Evolutionary conservation across 2,329 filamentous ascomycete genomes (phyloP), one percentile per base, ranked within the genome.

Genomic region (Xylariaceae sp.): DNA sequence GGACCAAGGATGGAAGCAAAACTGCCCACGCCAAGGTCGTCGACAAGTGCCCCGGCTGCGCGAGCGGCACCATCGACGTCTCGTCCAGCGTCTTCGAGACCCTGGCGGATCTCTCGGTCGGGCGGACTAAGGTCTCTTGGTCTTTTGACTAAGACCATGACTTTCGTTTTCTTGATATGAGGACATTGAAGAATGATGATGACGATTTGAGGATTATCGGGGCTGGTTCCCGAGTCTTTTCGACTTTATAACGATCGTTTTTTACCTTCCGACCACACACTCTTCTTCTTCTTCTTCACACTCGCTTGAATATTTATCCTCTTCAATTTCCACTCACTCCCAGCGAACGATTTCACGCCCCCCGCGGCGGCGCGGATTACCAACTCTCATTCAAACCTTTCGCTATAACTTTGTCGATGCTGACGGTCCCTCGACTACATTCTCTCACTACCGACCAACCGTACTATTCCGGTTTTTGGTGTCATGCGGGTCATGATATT

Each of bases 31-130:
- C 55, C 38, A 52, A 38, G 16, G 51, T 61, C 31, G 58, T 53
- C 32, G 59, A 61, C 47, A 57, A 56, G 46, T 61, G 59, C 45
- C 44, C 50, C 13, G 36, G 30, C 23, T 61, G 59, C 45, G 40
- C 42, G 6, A 39, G 37, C 21, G 50, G 47, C 6, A 36, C 47
- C 34, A 55, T 61, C 48, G 58, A 60, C 28, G 59, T 61, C 40
- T 55, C 57, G 8, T 47, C 55, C 4, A 29, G 52, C 41, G 54
- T 59, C 21, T 61, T 60, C 42, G 15, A 48, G 40, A 18, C 43
- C 12, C 31, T 59, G n/a, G 52, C 40, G 13, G 44, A 48, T 32
- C 21, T 54, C 24, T 34, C 41, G 28, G 50, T 43, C 5, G 57
- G 57, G 7, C 54, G 57, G 26, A 40, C 43, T n/a, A 35, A 44